Evolutionary conservation across 1,139 yeast genomes (phyloP).

Genomic region (Taphrina communis): DNA sequence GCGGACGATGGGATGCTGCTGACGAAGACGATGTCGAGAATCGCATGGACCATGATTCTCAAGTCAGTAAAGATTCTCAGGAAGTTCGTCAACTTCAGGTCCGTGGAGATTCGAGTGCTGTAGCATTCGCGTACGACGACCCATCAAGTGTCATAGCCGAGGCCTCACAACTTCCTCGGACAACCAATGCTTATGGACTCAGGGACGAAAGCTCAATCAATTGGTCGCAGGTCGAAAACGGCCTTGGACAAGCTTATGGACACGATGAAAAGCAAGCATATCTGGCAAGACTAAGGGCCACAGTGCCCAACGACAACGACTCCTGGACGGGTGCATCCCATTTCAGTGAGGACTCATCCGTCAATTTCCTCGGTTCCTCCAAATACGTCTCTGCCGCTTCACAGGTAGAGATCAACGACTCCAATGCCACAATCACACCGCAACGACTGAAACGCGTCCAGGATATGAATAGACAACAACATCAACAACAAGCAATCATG

Average conservation of each 20-base stretch:
- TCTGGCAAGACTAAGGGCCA: not conserved
- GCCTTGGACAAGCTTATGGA: not conserved
- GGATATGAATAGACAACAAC: slow-evolving; percentile 5
- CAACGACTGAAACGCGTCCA: slow-evolving; percentile 23
- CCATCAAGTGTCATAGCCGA: not conserved
- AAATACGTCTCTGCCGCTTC: slow-evolving; percentile 28
- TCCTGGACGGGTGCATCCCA: slow-evolving; percentile 17
- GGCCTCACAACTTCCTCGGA: not conserved
- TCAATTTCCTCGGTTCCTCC: slow-evolving; percentile 28
- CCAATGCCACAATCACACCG: slow-evolving; percentile 37
- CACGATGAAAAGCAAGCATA: not conserved
- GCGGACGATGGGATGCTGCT: slow-evolving; percentile 7
- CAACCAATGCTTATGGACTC: slow-evolving; percentile 15
- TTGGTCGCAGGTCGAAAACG: slow-evolving; percentile 9
- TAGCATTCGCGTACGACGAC: slow-evolving; percentile 22
- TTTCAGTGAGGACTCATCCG: slow-evolving; percentile 26
- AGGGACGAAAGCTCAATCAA: slow-evolving; percentile 20
- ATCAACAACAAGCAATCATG: not conserved
- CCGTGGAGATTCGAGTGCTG: slow-evolving; percentile 17
- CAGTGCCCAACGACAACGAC: not conserved
- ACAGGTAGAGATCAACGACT: slow-evolving; percentile 17
- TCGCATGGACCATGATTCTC: slow-evolving; percentile 38
- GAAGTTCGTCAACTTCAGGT: slow-evolving; percentile 18
- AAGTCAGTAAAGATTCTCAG: slow-evolving; percentile 5
- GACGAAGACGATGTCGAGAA: slow-evolving; percentile 26